Base-by-base conservation (phyloP, 345 rosid genomes). In the Lumnitzera littorea region DNA sequence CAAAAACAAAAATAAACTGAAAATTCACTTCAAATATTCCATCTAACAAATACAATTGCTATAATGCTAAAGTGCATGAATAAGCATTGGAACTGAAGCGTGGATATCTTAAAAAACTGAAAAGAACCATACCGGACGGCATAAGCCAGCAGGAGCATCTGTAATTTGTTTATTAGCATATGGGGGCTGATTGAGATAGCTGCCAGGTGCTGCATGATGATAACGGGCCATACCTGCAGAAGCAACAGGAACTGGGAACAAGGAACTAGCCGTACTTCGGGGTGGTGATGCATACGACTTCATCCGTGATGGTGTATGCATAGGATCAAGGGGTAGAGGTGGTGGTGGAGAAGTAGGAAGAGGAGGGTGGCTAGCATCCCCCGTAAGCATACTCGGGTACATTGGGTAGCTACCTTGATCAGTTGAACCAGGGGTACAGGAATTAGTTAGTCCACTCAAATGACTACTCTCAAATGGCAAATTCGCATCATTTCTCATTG, bases 271-370 rank as follows among this genome's bases (percentile, higher is more conserved):
- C 20, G 51, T 48, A 23, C 23, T 64, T 20, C 78, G 78, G 0
- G 79, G 80, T 13, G 81, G 64, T 24, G 80, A 65, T 57, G 76
- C 59, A 57, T 60, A 60, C 3, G 65, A 55, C 43, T 60, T 67
- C 36, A 63, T 61, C 58, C 76, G 72, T 43, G 69, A 57, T 5
- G 62, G 51, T 60, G 8, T 55, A 17, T 50, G 57, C 62, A 55
- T 13, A 0, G 74, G 70, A 0, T 77, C 84, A 47, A 64, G 5
- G 5, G 92, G 95, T 51, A 76, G 66, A 55, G 88, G 90, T 6
- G 96, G 87, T 20, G 91, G 86, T 0, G 94, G 87, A 1, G 91
- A 81, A 53, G 76, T 64, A 24, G 89, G 94, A 62, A 78, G 86
- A 25, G 85, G 87, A 29, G 77, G 81, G 69, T 78, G 87, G 24